Conservation (phyloP, 345 rosid species). For the Clausena lansium region DNA sequence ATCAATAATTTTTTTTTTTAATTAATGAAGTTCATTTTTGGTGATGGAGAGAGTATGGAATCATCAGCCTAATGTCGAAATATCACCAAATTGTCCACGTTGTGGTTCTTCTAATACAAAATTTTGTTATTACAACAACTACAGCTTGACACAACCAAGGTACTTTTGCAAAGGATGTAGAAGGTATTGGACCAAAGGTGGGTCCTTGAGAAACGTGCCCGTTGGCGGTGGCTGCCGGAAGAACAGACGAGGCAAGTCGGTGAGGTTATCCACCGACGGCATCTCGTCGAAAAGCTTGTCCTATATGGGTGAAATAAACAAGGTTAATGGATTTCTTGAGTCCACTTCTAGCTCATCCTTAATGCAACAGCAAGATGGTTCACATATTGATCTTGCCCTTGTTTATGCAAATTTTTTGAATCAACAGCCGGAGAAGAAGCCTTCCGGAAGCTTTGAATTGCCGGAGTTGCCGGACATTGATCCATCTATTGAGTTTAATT, state of each 20-base stretch:
- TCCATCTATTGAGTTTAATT: conserved; percentile 21
- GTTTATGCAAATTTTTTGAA: conserved; percentile 61
- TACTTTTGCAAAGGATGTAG: conserved; percentile 70
- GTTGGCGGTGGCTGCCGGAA: conserved; percentile 63
- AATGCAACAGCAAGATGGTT: conserved; percentile 18
- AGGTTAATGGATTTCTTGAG: conserved; percentile 19
- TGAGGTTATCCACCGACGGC: conserved; percentile 20
- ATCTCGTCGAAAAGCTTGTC: conserved; percentile 12
- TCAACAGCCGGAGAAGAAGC: conserved; percentile 26
- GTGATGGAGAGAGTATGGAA: conserved; percentile 55
- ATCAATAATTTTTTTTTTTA: background rate
- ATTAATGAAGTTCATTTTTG: conserved; percentile 5
- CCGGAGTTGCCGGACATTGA: conserved; percentile 28
- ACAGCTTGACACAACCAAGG: conserved; percentile 62
- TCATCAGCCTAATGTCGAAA: conserved; percentile 34
- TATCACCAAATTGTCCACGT: conserved; percentile 59
- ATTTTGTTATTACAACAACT: conserved; percentile 71
- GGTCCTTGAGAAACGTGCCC: conserved; percentile 57
- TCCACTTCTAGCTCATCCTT: conserved; percentile 18
- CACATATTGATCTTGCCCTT: conserved; percentile 52
- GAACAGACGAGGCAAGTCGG: conserved; percentile 44
- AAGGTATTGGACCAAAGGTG: conserved; percentile 70
- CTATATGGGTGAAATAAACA: conserved; percentile 4
- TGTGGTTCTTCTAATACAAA: conserved; percentile 63
- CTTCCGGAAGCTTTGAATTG: conserved; percentile 9